Percentiles rank a stretch among this genome's conserved stretches.
phyloP scores from a whole-genome alignment of 352 stramenopile genomes.

The Phytophthora kernoviae region DNA sequence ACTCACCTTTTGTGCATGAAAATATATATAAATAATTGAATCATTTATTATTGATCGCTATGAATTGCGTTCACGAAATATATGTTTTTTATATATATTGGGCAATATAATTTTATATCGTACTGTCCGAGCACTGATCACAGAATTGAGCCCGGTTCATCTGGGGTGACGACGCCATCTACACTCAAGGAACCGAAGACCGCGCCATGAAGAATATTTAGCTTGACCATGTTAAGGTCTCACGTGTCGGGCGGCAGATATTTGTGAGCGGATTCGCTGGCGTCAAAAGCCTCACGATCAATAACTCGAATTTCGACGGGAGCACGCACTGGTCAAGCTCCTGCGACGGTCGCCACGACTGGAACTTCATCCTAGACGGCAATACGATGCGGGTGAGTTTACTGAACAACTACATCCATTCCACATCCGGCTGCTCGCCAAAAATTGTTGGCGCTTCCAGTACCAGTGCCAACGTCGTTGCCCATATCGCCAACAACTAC shows the following conservation, averaged over 20 bases:
- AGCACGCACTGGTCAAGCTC: conserved; percentile 39
- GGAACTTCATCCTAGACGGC: conserved; percentile 35
- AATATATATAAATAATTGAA: too few relatives aligned
- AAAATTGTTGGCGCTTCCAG: conserved; percentile 28
- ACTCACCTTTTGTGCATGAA: too few relatives aligned
- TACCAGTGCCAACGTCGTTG: conserved; percentile 26
- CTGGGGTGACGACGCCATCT: conserved; percentile 33
- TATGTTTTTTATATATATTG: too few relatives aligned
- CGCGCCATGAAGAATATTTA: conserved; percentile 32
- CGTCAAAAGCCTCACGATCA: conserved; percentile 49
- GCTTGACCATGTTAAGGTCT: conserved; percentile 57
- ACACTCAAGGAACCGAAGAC: conserved; percentile 24
- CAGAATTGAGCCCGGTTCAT: conserved; percentile 44
- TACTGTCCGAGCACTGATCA: too few relatives aligned
- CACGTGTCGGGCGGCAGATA: conserved; percentile 42
- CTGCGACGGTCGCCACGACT: conserved; percentile 59
- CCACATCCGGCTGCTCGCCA: conserved; percentile 36
- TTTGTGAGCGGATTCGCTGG: conserved; percentile 38
- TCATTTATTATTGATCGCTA: too few relatives aligned
- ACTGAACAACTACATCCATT: conserved; percentile 44
- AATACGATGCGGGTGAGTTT: conserved; percentile 28
- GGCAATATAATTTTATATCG: too few relatives aligned
- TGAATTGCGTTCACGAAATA: too few relatives aligned
- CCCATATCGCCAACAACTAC: conserved; percentile 49
- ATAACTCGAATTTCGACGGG: conserved; percentile 56